Evolutionary conservation across 129 eudicot species (phyloP).

Genomic region (Smallanthus sonchifolius): DNA sequence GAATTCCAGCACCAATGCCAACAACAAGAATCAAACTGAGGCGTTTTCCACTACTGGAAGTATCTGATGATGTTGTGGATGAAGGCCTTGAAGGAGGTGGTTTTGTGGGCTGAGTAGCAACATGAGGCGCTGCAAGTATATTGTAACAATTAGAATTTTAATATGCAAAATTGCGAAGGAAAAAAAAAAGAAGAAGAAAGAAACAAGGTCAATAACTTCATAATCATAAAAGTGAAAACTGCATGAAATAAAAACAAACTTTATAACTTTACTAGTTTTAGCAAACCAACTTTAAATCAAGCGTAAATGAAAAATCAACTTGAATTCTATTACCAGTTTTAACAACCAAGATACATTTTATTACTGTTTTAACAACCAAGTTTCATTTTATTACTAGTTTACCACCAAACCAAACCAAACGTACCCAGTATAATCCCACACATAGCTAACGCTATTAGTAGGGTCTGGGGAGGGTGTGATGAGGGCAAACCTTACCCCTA

Average conservation of each 20-base stretch:
- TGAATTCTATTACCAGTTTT: background rate
- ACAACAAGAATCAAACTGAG: conserved; percentile 56
- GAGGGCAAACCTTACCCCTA: too few species aligned
- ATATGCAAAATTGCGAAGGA: background rate
- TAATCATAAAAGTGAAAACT: background rate
- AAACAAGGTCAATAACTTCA: background rate
- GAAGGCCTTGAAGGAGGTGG: conserved; percentile 51
- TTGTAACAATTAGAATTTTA: conserved; percentile 3
- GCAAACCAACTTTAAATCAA: background rate
- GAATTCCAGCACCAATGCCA: conserved; percentile 64
- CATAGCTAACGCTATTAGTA: too few species aligned
- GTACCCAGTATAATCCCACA: too few species aligned
- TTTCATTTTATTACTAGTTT: background rate
- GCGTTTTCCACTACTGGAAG: conserved; percentile 52
- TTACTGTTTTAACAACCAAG: background rate
- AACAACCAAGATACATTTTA: background rate
- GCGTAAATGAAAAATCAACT: background rate
- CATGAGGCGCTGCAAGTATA: conserved; percentile 57
- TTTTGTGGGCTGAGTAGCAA: conserved; percentile 49
- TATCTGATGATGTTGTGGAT: conserved; percentile 36
- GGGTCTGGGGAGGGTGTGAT: too few species aligned
- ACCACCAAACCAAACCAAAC: too few species aligned
- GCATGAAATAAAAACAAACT: background rate
- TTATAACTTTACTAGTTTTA: background rate
- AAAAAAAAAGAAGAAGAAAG: background rate